Conservation (phyloP, 2,329 filamentous ascomycete genomes). For the Neonectria ditissima region DNA sequence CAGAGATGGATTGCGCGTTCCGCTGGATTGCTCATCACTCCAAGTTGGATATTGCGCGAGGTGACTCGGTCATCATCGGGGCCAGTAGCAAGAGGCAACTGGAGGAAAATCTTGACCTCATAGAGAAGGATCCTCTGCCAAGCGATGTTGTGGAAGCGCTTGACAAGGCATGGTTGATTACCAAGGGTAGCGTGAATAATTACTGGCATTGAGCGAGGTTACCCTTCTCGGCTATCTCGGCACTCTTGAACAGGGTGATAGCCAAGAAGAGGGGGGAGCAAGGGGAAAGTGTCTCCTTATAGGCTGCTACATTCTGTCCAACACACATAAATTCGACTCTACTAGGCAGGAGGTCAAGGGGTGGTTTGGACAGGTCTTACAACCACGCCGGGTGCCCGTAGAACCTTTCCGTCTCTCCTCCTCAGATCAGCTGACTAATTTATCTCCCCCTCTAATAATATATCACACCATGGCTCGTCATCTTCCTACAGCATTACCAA, state of each 20-base stretch:
- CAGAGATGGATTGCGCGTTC: slow-evolving; percentile 74
- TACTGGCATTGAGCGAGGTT: slow-evolving; percentile 49
- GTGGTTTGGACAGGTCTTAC: background rate
- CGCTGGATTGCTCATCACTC: slow-evolving; percentile 78
- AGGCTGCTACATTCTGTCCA: background rate
- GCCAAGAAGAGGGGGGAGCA: slow-evolving; percentile 1
- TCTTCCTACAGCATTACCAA: slow-evolving; percentile 3
- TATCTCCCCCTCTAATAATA: background rate
- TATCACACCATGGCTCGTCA: background rate
- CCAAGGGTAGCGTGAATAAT: slow-evolving; percentile 3
- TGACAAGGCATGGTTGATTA: slow-evolving; percentile 27
- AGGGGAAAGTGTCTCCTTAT: background rate
- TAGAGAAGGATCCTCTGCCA: slow-evolving; percentile 73
- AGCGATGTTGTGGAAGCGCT: slow-evolving; percentile 73
- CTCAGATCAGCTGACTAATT: background rate
- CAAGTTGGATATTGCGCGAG: slow-evolving; percentile 56
- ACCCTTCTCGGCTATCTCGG: background rate
- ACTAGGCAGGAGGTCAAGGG: too few relatives aligned
- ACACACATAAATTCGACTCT: background rate
- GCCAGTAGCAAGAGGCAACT: slow-evolving; percentile 62
- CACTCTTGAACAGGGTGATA: background rate
- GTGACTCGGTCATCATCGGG: slow-evolving; percentile 65
- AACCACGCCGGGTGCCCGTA: background rate
- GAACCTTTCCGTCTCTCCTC: background rate
- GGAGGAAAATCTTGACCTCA: slow-evolving; percentile 61